phyloP scores from a whole-genome alignment of 75 land plant species.

The Picea sitchensis region DNA sequence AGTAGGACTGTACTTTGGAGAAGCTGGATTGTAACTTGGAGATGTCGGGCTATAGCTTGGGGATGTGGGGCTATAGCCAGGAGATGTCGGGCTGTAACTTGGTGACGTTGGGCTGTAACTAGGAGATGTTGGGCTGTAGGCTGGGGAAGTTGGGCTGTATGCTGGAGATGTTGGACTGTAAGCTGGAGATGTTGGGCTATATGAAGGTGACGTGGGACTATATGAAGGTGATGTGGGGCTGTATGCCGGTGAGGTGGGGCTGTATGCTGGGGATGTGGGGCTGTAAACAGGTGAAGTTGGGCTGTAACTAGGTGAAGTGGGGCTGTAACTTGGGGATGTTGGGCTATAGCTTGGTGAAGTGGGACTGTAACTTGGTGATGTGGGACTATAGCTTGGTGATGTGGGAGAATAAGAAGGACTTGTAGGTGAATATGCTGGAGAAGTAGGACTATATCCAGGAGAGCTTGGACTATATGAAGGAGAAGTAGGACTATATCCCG shows the following conservation, averaged over 20 bases:
- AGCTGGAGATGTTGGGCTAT: slow-evolving; percentile 83
- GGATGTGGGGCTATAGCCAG: slow-evolving; percentile 78
- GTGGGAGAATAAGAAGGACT: slow-evolving; percentile 35
- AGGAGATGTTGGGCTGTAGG: slow-evolving; percentile 93
- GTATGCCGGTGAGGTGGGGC: slow-evolving; percentile 65
- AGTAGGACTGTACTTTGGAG: slow-evolving; percentile 74
- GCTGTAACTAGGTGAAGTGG: slow-evolving; percentile 77
- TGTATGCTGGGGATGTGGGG: slow-evolving; percentile 73
- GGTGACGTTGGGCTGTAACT: slow-evolving; percentile 90
- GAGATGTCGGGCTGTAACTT: slow-evolving; percentile 86
- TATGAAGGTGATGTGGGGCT: slow-evolving; percentile 73
- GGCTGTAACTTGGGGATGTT: slow-evolving; percentile 77
- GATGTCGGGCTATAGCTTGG: slow-evolving; percentile 84
- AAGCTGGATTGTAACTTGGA: slow-evolving; percentile 75
- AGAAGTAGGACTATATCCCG: slow-evolving; percentile 34
- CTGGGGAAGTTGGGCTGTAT: slow-evolving; percentile 91
- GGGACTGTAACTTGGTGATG: slow-evolving; percentile 59
- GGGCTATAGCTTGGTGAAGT: slow-evolving; percentile 72
- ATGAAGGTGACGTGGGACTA: slow-evolving; percentile 73
- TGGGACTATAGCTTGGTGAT: slow-evolving; percentile 56
- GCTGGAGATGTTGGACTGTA: slow-evolving; percentile 92
- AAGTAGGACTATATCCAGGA: slow-evolving; percentile 33
- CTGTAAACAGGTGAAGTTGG: slow-evolving; percentile 83
- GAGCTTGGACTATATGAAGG: slow-evolving; percentile 33
- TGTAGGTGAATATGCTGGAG: slow-evolving; percentile 32